phyloP scores from a whole-genome alignment of 208 protist genomes.

The Crithidia brevicula region DNA sequence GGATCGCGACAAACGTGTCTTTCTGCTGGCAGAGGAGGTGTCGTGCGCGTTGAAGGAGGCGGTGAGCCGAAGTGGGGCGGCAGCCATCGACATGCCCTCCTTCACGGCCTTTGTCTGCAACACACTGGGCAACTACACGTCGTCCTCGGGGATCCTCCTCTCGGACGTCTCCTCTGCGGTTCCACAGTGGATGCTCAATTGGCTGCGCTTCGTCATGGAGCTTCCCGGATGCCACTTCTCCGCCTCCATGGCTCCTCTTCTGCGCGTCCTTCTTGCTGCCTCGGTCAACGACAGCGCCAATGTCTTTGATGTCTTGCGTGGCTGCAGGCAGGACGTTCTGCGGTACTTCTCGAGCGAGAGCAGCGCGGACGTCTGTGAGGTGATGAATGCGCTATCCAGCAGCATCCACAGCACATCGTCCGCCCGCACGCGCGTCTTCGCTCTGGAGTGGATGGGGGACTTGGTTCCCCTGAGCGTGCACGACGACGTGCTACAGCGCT shows the following conservation, averaged over 20 bases:
- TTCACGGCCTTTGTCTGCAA: conserved; percentile 46
- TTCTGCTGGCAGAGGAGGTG: conserved; percentile 60
- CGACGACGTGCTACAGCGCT: conserved; percentile 21
- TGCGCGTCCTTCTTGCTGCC: conserved; percentile 50
- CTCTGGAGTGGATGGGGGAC: conserved; percentile 40
- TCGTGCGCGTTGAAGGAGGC: conserved; percentile 61
- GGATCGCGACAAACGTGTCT: conserved; percentile 63
- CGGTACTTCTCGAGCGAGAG: conserved; percentile 11
- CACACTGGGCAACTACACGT: conserved; percentile 39
- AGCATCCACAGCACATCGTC: conserved; percentile 20
- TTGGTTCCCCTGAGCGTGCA: conserved; percentile 22
- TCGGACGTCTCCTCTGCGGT: conserved; percentile 27
- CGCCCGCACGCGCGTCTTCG: conserved; percentile 30
- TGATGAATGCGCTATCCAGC: conserved; percentile 21
- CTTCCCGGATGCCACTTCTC: conserved; percentile 53
- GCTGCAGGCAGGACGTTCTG: conserved; percentile 25
- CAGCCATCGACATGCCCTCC: conserved; percentile 32
- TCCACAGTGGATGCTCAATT: conserved; percentile 64
- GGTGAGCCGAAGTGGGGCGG: conserved; percentile 40
- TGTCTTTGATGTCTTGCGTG: conserved; percentile 32
- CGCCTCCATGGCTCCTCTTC: conserved; percentile 42
- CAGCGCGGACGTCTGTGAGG: conserved; percentile 22
- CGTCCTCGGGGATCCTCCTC: conserved; percentile 7
- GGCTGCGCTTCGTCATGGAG: conserved; percentile 61
- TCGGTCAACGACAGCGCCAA: conserved; percentile 32